Percentiles rank a stretch among this genome's conserved stretches.
These are phyloP conservation scores for Cerioporus squamosus DNA, from an alignment of 1,284 basidiomycete species.

Conservation along the genomic window DNA sequence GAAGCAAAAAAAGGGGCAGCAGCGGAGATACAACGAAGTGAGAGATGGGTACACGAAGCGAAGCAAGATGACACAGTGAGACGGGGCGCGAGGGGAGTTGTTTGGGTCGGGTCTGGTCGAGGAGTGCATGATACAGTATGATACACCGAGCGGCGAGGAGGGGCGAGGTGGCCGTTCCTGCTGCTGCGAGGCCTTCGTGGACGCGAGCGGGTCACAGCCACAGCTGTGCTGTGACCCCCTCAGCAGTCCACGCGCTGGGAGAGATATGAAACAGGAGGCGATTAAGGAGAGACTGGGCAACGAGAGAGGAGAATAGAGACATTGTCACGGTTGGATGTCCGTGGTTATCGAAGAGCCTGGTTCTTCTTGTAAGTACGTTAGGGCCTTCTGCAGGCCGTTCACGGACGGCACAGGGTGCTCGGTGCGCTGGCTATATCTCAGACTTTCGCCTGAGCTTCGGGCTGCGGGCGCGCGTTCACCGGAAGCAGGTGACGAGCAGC, in stretches of 20 bases:
- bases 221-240: not conserved
- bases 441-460: constrained; percentile 9
- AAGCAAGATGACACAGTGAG: not conserved
- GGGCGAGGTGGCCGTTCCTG: not conserved
- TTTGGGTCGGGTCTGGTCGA: not conserved
- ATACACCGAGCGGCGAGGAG: constrained; percentile 9
- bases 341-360: not conserved
- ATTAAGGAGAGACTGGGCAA: not conserved
- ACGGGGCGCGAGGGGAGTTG: too few species aligned
- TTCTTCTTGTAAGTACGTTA: constrained; percentile 4
- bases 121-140: constrained; percentile 14
- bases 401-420: constrained; percentile 1
- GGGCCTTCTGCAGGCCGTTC: constrained; percentile 1
- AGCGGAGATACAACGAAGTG: not conserved
- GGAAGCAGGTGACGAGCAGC: constrained; percentile 51
- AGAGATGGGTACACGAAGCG: not conserved
- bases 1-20: not conserved
- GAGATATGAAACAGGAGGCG: not conserved
- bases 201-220: not conserved
- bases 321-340: too few species aligned
- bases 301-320: too few species aligned
- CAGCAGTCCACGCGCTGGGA: not conserved
- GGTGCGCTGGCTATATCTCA: constrained; percentile 2
- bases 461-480: constrained; percentile 8
- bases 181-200: not conserved